Conservation (phyloP, 2,329 filamentous ascomycete genomes). For the Knoxdaviesia capensis region DNA sequence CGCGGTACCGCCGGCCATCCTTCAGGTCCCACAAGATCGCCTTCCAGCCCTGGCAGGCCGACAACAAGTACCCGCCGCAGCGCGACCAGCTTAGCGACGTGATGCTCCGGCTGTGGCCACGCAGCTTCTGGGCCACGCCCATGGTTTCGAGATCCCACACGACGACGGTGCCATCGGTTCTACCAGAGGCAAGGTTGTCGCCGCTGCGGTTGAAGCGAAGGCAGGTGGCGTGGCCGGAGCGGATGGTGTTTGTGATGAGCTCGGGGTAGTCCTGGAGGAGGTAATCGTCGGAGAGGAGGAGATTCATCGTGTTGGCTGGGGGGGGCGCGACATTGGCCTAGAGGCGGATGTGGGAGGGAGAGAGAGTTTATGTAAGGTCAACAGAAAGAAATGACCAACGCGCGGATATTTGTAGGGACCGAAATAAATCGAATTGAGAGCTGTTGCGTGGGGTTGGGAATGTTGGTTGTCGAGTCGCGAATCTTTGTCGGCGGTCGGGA, state of each 20-base stretch:
- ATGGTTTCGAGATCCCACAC: constrained; percentile 97
- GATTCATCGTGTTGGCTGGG: constrained; percentile 24
- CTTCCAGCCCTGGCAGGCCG: constrained; percentile 90
- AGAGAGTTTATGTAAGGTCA: too few relatives aligned
- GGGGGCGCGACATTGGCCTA: neutral
- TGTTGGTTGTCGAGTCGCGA: too few relatives aligned
- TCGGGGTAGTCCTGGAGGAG: constrained; percentile 72
- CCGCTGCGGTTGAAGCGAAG: constrained; percentile 83
- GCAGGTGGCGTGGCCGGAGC: constrained; percentile 45
- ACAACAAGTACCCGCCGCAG: constrained; percentile 78
- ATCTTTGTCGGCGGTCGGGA: too few relatives aligned
- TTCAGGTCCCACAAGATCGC: constrained; percentile 86
- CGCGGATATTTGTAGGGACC: too few relatives aligned
- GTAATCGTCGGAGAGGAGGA: constrained; percentile 40
- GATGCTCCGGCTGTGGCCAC: constrained; percentile 83
- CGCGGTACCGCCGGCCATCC: constrained; percentile 49
- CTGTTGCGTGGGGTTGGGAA: too few relatives aligned
- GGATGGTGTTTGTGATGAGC: constrained; percentile 69
- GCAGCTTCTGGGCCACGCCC: constrained; percentile 82
- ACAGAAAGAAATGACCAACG: too few relatives aligned
- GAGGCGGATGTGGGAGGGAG: neutral
- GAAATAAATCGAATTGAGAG: too few relatives aligned
- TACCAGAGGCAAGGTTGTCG: constrained; percentile 84
- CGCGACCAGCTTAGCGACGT: constrained; percentile 91
- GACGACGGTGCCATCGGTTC: constrained; percentile 83